A percentile compares a stretch with the other conserved stretches of the same genome.
Evolutionary conservation across 2,329 filamentous ascomycete genomes (phyloP).

Genomic region (Lachnellula arida): DNA sequence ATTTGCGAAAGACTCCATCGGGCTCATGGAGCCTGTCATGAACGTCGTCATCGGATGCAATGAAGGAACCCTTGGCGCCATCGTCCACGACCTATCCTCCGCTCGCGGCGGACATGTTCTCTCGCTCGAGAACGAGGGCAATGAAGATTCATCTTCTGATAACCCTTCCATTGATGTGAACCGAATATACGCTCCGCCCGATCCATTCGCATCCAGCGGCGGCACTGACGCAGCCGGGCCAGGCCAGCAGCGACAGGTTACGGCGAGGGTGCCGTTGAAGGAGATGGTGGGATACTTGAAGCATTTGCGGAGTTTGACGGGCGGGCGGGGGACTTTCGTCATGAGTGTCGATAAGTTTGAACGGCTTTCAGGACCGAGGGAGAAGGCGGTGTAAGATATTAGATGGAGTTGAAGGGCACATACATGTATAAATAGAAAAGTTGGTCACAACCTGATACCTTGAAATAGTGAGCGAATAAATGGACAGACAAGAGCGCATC

Average conservation of each 20-base stretch:
- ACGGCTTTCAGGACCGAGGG: conserved; percentile 56
- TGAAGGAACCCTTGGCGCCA: conserved; percentile 71
- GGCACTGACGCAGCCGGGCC: conserved; percentile 44
- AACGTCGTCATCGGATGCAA: conserved; percentile 80
- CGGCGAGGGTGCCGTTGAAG: conserved; percentile 84
- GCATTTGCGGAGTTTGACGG: conserved; percentile 82
- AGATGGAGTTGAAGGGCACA: not conserved
- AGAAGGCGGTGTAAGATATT: conserved; percentile 27
- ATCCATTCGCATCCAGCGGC: conserved; percentile 64
- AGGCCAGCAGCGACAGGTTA: conserved; percentile 57
- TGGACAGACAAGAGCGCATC: not conserved
- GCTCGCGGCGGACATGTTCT: conserved; percentile 70
- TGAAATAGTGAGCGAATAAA: no score
- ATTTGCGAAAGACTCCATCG: conserved; percentile 49
- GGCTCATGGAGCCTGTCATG: conserved; percentile 92
- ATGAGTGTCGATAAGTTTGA: conserved; percentile 72
- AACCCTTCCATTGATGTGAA: conserved; percentile 56
- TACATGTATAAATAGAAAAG: not conserved
- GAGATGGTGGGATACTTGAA: conserved; percentile 96
- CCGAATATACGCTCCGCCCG: conserved; percentile 80
- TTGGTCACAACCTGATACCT: no score
- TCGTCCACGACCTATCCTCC: conserved; percentile 77
- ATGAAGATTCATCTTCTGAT: conserved; percentile 14
- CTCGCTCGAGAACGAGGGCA: conserved; percentile 50
- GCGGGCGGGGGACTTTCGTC: conserved; percentile 73